phyloP scores from a whole-genome alignment of 2,329 filamentous ascomycete genomes.

The Apiospora hydei region DNA sequence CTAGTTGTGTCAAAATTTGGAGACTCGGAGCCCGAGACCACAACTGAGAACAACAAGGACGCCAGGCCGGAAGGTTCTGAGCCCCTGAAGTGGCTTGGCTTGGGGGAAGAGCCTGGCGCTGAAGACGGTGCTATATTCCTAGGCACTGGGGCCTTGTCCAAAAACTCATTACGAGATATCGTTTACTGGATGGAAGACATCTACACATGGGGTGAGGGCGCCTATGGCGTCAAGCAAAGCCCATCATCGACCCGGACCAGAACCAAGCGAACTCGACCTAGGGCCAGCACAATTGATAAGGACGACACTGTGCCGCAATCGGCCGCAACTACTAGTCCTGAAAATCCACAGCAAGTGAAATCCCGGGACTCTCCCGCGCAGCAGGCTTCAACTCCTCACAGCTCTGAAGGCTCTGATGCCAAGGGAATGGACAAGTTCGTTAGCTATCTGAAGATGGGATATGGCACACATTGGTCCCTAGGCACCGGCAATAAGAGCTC shows the following conservation, averaged over 20 bases:
- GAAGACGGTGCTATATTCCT: constrained; percentile 89
- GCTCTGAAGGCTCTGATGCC: constrained; percentile 39
- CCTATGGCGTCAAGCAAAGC: constrained; percentile 86
- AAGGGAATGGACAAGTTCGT: constrained; percentile 62
- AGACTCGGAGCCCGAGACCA: constrained; percentile 35
- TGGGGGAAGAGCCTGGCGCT: constrained; percentile 69
- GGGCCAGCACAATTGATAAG: constrained; percentile 26
- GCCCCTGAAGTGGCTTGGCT: constrained; percentile 73
- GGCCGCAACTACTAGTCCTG: constrained; percentile 7
- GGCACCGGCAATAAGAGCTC: constrained; percentile 32
- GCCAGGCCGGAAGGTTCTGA: constrained; percentile 32
- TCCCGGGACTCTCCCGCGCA: constrained; percentile 23
- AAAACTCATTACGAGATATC: constrained; percentile 74
- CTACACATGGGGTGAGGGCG: constrained; percentile 81
- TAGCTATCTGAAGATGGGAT: constrained; percentile 71
- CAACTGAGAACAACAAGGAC: constrained; percentile 35
- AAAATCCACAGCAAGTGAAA: background rate
- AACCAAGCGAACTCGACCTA: constrained; percentile 46
- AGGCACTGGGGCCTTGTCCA: constrained; percentile 76
- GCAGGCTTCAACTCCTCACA: constrained; percentile 24
- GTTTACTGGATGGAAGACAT: constrained; percentile 89
- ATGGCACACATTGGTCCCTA: constrained; percentile 71
- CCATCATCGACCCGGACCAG: constrained; percentile 70
- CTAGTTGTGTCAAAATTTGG: constrained; percentile 89
- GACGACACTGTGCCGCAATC: constrained; percentile 23